Conservation (phyloP, 768 basidiomycete genomes). For the Russula sp. region DNA sequence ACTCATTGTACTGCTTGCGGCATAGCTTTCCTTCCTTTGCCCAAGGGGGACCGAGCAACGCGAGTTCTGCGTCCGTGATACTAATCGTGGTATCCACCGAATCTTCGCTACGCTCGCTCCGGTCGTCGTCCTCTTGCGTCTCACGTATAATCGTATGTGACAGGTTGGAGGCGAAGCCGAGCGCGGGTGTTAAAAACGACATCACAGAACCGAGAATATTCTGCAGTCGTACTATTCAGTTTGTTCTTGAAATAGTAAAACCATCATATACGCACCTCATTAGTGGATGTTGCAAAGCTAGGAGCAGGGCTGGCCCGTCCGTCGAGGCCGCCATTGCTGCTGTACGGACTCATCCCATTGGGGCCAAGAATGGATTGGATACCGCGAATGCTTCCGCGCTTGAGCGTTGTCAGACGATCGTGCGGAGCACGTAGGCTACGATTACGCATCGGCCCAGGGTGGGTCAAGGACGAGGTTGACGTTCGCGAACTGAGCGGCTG, state of each 20-base stretch:
- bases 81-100: conserved; percentile 71
- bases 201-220: conserved; percentile 54
- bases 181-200: conserved; percentile 70
- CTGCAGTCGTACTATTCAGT: conserved; percentile 33
- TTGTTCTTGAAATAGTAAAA: neutral
- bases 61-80: conserved; percentile 92
- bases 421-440: conserved; percentile 62
- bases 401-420: conserved; percentile 70
- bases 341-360: conserved; percentile 71
- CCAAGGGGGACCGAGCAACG: conserved; percentile 94
- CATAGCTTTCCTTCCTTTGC: conserved; percentile 97
- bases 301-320: conserved; percentile 93
- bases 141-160: conserved; percentile 96
- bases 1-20: conserved; percentile 93
- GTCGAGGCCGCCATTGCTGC: conserved; percentile 76
- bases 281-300: conserved; percentile 84
- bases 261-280: conserved; percentile 50
- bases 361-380: conserved; percentile 73
- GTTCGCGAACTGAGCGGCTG: conserved; percentile 60
- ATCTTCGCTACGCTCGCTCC: conserved; percentile 57
- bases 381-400: conserved; percentile 89
- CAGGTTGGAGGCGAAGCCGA: conserved; percentile 96
- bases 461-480: conserved; percentile 52
- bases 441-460: conserved; percentile 52
- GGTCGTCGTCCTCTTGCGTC: conserved; percentile 84